Base-by-base conservation (phyloP, 495 filamentous ascomycete species). In the Chaetomidium leptoderma region DNA sequence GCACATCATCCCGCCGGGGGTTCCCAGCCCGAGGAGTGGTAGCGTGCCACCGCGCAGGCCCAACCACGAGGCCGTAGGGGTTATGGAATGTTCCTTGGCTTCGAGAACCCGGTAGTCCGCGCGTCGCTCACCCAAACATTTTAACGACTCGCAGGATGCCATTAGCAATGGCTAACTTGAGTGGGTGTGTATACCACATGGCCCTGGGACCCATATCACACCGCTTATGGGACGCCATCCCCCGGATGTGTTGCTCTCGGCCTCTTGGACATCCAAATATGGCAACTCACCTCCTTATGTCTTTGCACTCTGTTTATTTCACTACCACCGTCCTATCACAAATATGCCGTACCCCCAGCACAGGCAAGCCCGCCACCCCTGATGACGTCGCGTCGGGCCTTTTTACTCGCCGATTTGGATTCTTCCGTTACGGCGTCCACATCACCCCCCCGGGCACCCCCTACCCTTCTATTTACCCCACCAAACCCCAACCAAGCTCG, bases 391-490 rank as follows among this genome's bases (percentile, higher is more conserved):
- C 11, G 30, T 10, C 17, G 32, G 21, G 32, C 4, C 9, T 9
- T 44, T 29, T 30, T 23, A 51, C 39, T 52, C 19, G 52, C 14
- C 37, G 35, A 42, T 8, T 40, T 6, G 47, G 14, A 49, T 19
- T 53, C 24, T 59, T 40, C 49, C 39, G 57, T 46, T 47, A 21
- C 19, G 33, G 44, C 24, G 17, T 14, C 33, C 26, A 57, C 51
- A 55, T 44, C 55, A 62, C 30, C 59, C 53, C 30, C n/a, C n/a
- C n/a, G n/a, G n/a, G n/a, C n/a, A n/a, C n/a, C n/a, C 27, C 21
- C 19, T 44, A 29, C 26, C 37, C 19, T 17, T 37, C 27, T 46
- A 56, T 62, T 53, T 58, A 54, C 42, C 39, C 54, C 52, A 33
- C 44, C 44, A 39, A 11, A 43, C n/a, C 42, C 33, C 17, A 35